Percentiles rank a stretch among this genome's conserved stretches.
phyloP scores from a whole-genome alignment of 257 asterid genomes.

The Penstemon newberryi region DNA sequence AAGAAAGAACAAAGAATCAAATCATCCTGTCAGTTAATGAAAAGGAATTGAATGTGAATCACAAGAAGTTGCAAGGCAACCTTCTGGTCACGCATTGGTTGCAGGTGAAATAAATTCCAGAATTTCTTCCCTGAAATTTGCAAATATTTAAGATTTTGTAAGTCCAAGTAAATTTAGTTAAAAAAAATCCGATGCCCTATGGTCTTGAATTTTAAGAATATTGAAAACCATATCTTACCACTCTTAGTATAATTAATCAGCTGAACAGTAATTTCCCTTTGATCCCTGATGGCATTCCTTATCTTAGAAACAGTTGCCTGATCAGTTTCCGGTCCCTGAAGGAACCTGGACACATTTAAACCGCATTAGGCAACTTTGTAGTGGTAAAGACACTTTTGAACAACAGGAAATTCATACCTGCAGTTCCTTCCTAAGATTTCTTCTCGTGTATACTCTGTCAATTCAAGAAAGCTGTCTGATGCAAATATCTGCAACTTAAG shows the following conservation, averaged over 20 bases:
- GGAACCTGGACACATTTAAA: slow-evolving; percentile 63
- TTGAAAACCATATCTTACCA: slow-evolving; percentile 44
- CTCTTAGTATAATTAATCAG: slow-evolving; percentile 94
- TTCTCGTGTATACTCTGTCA: slow-evolving; percentile 95
- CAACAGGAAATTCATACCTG: slow-evolving; percentile 49
- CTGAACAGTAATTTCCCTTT: slow-evolving; percentile 89
- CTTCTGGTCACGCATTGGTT: slow-evolving; percentile 99
- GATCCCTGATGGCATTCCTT: slow-evolving; percentile 91
- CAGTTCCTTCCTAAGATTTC: slow-evolving; percentile 98
- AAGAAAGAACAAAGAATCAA: background rate
- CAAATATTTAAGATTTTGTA: slow-evolving; percentile 13
- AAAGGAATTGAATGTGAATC: slow-evolving; percentile 3
- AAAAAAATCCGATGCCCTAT: background rate
- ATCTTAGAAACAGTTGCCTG: slow-evolving; percentile 77
- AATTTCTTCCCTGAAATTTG: slow-evolving; percentile 84
- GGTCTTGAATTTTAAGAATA: slow-evolving; percentile 15
- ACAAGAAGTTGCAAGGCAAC: slow-evolving; percentile 36
- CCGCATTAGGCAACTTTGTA: slow-evolving; percentile 9
- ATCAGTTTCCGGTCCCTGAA: slow-evolving; percentile 99
- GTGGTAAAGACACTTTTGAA: background rate
- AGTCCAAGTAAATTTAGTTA: slow-evolving; percentile 20
- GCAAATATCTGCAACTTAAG: slow-evolving; percentile 79
- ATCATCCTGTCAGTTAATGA: slow-evolving; percentile 17
- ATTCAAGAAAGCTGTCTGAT: slow-evolving; percentile 95
- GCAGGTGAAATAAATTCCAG: slow-evolving; percentile 98